phyloP scores from a whole-genome alignment of 169 alveolate genomes.

The Perkinsus marinus region DNA sequence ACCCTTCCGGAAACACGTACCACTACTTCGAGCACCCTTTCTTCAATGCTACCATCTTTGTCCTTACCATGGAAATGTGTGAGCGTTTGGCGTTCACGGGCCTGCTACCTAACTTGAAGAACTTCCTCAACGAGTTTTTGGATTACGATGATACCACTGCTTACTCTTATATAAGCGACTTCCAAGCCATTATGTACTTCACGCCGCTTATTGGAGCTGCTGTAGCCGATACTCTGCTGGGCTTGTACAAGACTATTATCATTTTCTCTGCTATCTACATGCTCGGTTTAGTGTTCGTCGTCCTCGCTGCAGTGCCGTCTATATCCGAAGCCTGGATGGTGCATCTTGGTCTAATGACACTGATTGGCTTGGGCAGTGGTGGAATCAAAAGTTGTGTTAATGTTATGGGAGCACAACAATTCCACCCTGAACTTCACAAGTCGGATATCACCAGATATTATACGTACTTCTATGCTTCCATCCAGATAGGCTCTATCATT shows the following conservation, averaged over 20 bases:
- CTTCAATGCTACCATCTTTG: not conserved
- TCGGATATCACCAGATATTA: not conserved
- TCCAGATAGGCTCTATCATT: not conserved
- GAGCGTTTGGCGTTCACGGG: not conserved
- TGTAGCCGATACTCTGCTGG: not conserved
- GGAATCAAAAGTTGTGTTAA: not conserved
- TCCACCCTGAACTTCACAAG: not conserved
- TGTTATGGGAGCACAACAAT: not conserved
- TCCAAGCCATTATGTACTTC: not conserved
- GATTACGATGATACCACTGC: not conserved
- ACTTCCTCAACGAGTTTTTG: not conserved
- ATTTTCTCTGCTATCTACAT: not conserved
- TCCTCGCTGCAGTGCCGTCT: not conserved
- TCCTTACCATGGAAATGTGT: not conserved
- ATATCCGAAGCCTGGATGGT: not conserved
- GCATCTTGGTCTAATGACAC: not conserved
- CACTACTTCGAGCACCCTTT: not conserved
- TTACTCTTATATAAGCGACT: not conserved
- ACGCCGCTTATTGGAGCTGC: not conserved
- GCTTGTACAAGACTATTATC: not conserved
- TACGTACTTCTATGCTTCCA: not conserved
- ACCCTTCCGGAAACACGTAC: not conserved
- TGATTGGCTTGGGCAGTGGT: not conserved
- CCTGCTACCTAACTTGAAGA: not conserved
- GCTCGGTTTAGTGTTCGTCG: not conserved